Conservation (phyloP, 768 basidiomycete species). For the Gymnopilus dilepis region DNA sequence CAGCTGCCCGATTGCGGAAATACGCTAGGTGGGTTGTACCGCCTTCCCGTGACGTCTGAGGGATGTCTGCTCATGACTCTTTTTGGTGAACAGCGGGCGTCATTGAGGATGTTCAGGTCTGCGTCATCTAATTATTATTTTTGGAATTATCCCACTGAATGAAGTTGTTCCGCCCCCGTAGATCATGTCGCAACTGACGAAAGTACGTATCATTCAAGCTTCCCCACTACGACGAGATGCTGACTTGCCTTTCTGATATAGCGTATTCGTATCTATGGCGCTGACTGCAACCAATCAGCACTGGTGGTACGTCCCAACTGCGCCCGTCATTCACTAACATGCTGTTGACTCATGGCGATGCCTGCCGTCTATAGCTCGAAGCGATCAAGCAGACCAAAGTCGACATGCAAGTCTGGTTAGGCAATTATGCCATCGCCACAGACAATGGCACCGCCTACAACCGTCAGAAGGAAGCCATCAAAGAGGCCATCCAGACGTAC, state of each 20-base stretch:
- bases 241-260: constrained; percentile 23
- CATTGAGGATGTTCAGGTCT: constrained; percentile 74
- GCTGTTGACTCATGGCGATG: background rate
- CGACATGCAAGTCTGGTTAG: constrained; percentile 80
- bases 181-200: constrained; percentile 87
- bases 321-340: background rate
- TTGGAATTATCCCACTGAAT: background rate
- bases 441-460: constrained; percentile 73
- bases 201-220: constrained; percentile 37
- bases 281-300: constrained; percentile 84
- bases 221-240: background rate
- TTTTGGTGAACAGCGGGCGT: constrained; percentile 49
- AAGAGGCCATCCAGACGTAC: constrained; percentile 73
- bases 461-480: constrained; percentile 73
- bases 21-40: constrained; percentile 43
- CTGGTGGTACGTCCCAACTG: constrained; percentile 57
- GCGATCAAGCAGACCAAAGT: constrained; percentile 92
- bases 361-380: constrained; percentile 66
- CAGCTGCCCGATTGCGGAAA: constrained; percentile 75
- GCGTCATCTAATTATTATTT: background rate
- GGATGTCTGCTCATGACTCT: background rate
- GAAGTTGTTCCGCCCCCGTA: constrained; percentile 34
- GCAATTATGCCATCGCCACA: constrained; percentile 65
- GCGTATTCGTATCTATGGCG: constrained; percentile 84
- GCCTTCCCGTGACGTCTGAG: background rate